Base-by-base conservation (phyloP, 163 green algal genomes). In the Scenedesmus sp. region DNA sequence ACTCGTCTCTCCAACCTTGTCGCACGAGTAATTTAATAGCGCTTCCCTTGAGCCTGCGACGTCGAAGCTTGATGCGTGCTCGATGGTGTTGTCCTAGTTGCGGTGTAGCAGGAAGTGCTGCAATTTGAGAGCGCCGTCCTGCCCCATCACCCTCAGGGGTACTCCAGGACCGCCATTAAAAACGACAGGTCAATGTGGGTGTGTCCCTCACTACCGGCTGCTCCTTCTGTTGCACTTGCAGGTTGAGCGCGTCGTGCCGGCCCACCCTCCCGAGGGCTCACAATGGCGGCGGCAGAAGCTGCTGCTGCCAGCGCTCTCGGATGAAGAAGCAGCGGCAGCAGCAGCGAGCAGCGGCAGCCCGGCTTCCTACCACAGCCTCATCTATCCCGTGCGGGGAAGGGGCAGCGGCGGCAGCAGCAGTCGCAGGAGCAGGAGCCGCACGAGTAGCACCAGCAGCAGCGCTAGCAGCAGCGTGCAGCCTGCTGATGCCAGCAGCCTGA, bases 211-310 rank as follows among this genome's bases (percentile, higher is more conserved):
- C 51, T 26, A 12, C 24, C 51, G 13, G 13, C 7, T 49, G 40
- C 79, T 37, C 7, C 44, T 1, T 26, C 42, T 68, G 4, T 42
- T 42, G 46, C 81, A 10, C 49, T 7, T 87, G 73, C 76, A 85
- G 46, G 80, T 93, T 30, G 86, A 94, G 76, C 82, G 78, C 7
- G 92, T 96, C 2, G 73, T 93, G 51, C 94, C 93, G 3, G 70
- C 85, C 26, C 43, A 76, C 35, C 83, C 92, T 7, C 94, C 93
- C 9, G 94, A 96, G 72, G 80, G 92, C 68, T 94, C 90, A 26
- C 15, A 33, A 24, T 94, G 92, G 92, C 88, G 92, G 26, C 87
- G 84, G 49, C 86, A 61, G 46, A 89, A 89, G 68, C 81, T 92
- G 81, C 49, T 86, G 81, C 51, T 92, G 72, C 82, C 89, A 70